Base-by-base conservation (phyloP, 2,329 filamentous ascomycete species). In the Ophiobolus disseminans region DNA sequence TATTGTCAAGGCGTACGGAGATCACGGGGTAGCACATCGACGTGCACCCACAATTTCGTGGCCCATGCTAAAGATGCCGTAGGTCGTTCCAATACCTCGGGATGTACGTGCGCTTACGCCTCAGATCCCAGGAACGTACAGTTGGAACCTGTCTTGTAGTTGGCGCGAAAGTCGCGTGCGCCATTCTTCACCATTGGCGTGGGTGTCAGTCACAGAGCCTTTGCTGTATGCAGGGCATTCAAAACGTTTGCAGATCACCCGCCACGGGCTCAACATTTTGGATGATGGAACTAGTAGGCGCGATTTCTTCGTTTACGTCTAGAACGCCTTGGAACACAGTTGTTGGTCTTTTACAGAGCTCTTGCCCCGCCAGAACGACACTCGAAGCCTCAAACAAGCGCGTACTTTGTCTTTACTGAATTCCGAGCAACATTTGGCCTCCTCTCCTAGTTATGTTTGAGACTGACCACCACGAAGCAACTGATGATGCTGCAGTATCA, bases 11-110 rank as follows among this genome's bases (percentile, higher is more conserved):
- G 43, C 48, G 44, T 50, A 51, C 50, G 49, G 48, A 42, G 35
- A 38, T 55, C 41, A 30, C 41, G 34, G 21, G 43, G 39, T 55
- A 25, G 53, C 57, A 57, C 50, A 30, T 48, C 37, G 55, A 57
- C 47, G 40, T 39, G 55, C 63, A 55, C 54, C 58, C 53, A 50
- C 40, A 46, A 40, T 47, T 56, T 58, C 60, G 37, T 23, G 19
- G 45, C 34, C 46, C 40, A 53, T 44, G 45, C 42, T 50, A 37
- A 38, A 28, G 21, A 42, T 45, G 13, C 42, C 48, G 45, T 7
- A 16, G 34, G 17, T 25, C 20, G 19, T 34, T 30, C 43, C 43
- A 35, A 40, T 35, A 35, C 43, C 30, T 14, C 19, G 43, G 43
- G n/a, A 11, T 14, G 19, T 13, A 10, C 16, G 26, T 17, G 10